Evolutionary conservation across 2,329 filamentous ascomycete genomes (phyloP).

Genomic region (Epichloe coenophiala): DNA sequence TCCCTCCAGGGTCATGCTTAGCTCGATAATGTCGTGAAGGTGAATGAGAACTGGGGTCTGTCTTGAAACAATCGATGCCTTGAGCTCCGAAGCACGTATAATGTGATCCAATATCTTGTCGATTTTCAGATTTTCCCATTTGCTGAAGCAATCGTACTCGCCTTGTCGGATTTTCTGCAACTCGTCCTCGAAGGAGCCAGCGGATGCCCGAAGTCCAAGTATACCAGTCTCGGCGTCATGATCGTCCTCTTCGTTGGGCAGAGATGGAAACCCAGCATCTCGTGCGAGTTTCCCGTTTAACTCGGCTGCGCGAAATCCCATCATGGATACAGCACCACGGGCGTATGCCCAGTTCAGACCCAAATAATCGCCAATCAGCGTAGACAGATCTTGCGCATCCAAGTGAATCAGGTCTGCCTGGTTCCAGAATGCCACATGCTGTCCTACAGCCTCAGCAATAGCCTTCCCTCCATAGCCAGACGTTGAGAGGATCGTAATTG

Average conservation of each 20-base stretch:
- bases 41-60: slow-evolving; percentile 53
- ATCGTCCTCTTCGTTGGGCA: slow-evolving; percentile 20
- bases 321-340: slow-evolving; percentile 34
- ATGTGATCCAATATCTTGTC: slow-evolving; percentile 43
- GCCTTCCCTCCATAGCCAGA: slow-evolving; percentile 25
- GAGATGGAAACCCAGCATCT: slow-evolving; percentile 25
- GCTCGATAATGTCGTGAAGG: slow-evolving; percentile 57
- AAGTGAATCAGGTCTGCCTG: slow-evolving; percentile 55
- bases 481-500: slow-evolving; percentile 24
- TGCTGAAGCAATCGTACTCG: slow-evolving; percentile 23
- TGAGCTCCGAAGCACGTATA: slow-evolving; percentile 32
- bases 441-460: slow-evolving; percentile 37
- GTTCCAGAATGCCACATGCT: slow-evolving; percentile 46
- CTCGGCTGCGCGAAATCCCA: slow-evolving; percentile 43
- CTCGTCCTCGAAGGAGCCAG: slow-evolving; percentile 26
- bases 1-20: too few relatives aligned
- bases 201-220: slow-evolving; percentile 15
- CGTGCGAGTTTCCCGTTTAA: slow-evolving; percentile 39
- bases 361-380: slow-evolving; percentile 56
- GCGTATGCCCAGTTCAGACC: slow-evolving; percentile 43
- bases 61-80: slow-evolving; percentile 15
- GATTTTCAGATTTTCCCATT: slow-evolving; percentile 51
- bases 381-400: slow-evolving; percentile 55
- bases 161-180: slow-evolving; percentile 28
- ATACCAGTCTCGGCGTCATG: slow-evolving; percentile 19